Evolutionary conservation across 2,329 filamentous ascomycete genomes (phyloP).

Genomic region (Arthrinium puccinioides): DNA sequence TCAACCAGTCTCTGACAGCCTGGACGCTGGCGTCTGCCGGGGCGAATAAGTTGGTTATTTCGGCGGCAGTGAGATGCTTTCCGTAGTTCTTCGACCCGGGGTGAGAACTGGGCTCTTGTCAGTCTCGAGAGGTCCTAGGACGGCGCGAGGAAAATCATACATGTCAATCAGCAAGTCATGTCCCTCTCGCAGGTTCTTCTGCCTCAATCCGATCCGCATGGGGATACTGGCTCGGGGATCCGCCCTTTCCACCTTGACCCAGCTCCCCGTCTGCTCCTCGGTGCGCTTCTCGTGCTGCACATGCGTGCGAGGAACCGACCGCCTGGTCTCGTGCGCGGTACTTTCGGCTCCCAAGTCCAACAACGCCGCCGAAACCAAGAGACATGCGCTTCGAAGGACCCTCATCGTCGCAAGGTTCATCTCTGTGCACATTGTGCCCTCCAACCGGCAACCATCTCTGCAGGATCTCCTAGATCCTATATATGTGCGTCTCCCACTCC

Average conservation of each 20-base stretch:
- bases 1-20: conserved; percentile 29
- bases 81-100: conserved; percentile 29
- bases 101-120: conserved; percentile 21
- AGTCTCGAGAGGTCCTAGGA: background rate
- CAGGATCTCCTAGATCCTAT: too few relatives aligned
- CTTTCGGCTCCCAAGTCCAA: too few relatives aligned
- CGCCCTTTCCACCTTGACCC: conserved; percentile 14
- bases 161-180: conserved; percentile 20
- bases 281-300: conserved; percentile 16
- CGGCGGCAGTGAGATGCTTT: conserved; percentile 27
- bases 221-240: conserved; percentile 13
- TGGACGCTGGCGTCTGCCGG: conserved; percentile 24
- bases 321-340: too few relatives aligned
- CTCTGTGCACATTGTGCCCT: too few relatives aligned
- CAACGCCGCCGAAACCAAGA: too few relatives aligned
- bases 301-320: conserved; percentile 12
- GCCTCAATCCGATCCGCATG: conserved; percentile 18
- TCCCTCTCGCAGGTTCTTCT: conserved; percentile 15
- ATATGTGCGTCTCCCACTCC: too few relatives aligned
- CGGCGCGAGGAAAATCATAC: conserved; percentile 5
- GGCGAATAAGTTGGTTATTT: conserved; percentile 31
- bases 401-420: too few relatives aligned
- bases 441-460: too few relatives aligned
- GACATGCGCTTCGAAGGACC: too few relatives aligned
- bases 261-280: conserved; percentile 10